phyloP scores from a whole-genome alignment of 495 filamentous ascomycete species.

The Talaromyces proteolyticus region DNA sequence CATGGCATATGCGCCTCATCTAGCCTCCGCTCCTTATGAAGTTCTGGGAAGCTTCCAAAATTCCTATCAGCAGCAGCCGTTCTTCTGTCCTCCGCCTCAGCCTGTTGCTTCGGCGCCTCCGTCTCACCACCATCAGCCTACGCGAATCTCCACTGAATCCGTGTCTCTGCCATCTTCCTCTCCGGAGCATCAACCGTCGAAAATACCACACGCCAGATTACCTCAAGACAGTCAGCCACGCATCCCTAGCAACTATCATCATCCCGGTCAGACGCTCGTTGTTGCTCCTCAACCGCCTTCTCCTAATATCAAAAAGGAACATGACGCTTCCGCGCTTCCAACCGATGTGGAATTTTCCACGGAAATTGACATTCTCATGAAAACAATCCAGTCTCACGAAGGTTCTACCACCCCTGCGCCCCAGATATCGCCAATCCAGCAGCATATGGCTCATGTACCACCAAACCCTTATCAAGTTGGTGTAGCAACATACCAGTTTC shows the following conservation, averaged over 20 bases:
- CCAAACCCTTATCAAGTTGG: not conserved
- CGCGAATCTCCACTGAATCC: not conserved
- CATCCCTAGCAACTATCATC: slow-evolving; percentile 19
- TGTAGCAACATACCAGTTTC: not conserved
- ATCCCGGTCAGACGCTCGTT: slow-evolving; percentile 28
- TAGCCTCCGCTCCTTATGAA: slow-evolving; percentile 23
- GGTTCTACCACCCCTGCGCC: not conserved
- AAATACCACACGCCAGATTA: too few relatives aligned
- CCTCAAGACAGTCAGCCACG: not conserved
- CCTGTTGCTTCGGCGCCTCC: slow-evolving; percentile 15
- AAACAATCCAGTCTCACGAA: slow-evolving; percentile 63
- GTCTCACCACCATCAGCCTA: slow-evolving; percentile 15
- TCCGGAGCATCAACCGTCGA: not conserved
- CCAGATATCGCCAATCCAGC: not conserved
- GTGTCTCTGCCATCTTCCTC: not conserved
- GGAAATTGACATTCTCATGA: slow-evolving; percentile 86
- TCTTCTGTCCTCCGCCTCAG: slow-evolving; percentile 25
- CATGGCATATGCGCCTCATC: slow-evolving; percentile 34
- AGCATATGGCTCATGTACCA: not conserved
- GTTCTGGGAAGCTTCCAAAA: slow-evolving; percentile 22
- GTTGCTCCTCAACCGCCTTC: slow-evolving; percentile 28
- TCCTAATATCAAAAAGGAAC: slow-evolving; percentile 28
- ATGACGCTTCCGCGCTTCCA: not conserved
- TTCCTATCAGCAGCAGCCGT: slow-evolving; percentile 15
- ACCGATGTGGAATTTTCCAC: slow-evolving; percentile 63